Evolutionary conservation across 2,329 filamentous ascomycete genomes (phyloP).

Genomic region (Phyllosticta citriasiana): DNA sequence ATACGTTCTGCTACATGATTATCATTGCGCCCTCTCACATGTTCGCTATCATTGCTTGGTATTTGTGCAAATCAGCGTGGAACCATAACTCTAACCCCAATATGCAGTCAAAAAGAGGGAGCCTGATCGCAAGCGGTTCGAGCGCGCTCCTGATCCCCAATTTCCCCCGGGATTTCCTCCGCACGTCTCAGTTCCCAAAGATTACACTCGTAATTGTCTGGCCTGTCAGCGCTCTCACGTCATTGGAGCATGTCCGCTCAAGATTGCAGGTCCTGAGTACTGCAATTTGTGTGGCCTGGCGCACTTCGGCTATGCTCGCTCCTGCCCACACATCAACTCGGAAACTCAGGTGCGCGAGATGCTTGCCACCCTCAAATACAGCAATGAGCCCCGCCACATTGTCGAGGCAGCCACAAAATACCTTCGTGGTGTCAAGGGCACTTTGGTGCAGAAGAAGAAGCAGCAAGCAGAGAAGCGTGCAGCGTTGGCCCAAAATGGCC

Average conservation of each 20-base stretch:
- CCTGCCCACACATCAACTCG: slow-evolving; percentile 53
- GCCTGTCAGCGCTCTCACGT: slow-evolving; percentile 47
- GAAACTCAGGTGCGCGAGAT: slow-evolving; percentile 55
- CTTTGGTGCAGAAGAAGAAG: slow-evolving; percentile 45
- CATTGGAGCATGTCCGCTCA: slow-evolving; percentile 51
- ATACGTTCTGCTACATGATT: not conserved
- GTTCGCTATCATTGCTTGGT: not conserved
- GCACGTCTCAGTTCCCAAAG: slow-evolving; percentile 16
- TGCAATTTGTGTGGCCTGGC: slow-evolving; percentile 56
- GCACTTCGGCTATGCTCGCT: slow-evolving; percentile 46
- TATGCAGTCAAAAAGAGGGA: not conserved
- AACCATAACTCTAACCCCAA: not conserved
- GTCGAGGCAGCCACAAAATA: slow-evolving; percentile 48
- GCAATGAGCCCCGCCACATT: slow-evolving; percentile 44
- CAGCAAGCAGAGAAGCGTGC: slow-evolving; percentile 5
- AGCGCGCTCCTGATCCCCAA: slow-evolving; percentile 16
- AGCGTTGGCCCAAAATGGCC: not conserved
- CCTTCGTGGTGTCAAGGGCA: slow-evolving; percentile 45
- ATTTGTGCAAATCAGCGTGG: not conserved
- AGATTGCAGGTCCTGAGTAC: slow-evolving; percentile 47
- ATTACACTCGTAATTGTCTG: slow-evolving; percentile 31
- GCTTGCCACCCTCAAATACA: slow-evolving; percentile 51
- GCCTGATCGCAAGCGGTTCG: slow-evolving; percentile 18
- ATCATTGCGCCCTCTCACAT: not conserved
- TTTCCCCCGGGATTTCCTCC: slow-evolving; percentile 21